Evolutionary conservation across 139 green algal genomes (phyloP), one percentile per base, ranked within the genome.

Genomic region (Desmodesmus armatus): DNA sequence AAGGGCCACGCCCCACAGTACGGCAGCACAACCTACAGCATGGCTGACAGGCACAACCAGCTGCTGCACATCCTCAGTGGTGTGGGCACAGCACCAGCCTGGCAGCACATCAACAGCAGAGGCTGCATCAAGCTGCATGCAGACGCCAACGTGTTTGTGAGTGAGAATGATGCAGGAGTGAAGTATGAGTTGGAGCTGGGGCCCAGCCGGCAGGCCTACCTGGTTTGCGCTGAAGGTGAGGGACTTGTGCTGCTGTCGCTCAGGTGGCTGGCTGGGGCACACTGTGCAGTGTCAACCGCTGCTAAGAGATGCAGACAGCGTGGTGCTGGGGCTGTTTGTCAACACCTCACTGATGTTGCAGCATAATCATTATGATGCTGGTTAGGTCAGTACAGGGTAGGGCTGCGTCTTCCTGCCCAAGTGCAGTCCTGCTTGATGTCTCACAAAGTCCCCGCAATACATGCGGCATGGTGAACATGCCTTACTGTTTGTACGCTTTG

Each of bases 141-240:
- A 84, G 94, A 97, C 47, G 90, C 86, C 47, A 96, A 96, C 47
- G 91, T 97, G 44, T 91, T 92, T 69, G 93, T 96, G 43, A 91
- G 84, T 1, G 94, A 96, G 83, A 85, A 13, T 3, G 94, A 96
- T 44, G 74, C 91, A 1, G 88, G 78, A 21, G 62, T 83, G 7
- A 41, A 17, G 7, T 84, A 88, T 47, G 80, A 93, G 31, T 21
- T 94, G 62, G 35, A 44, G 43, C 83, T 95, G 35, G 87, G 47
- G 3, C 17, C 85, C 2, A 55, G 25, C 23, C 78, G 90, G 21
- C 88, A 93, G 71, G 94, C 80, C 29, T 86, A 86, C 39, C 35
- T 86, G 17, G 37, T 86, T 37, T 86, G 80, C 72, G 70, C 70
- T 41, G 80, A 86, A 79, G 80, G 80, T 76, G 41, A 11, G 78